Conservation (phyloP, 441 rosid species). For the Rhodomyrtus psidioides region DNA sequence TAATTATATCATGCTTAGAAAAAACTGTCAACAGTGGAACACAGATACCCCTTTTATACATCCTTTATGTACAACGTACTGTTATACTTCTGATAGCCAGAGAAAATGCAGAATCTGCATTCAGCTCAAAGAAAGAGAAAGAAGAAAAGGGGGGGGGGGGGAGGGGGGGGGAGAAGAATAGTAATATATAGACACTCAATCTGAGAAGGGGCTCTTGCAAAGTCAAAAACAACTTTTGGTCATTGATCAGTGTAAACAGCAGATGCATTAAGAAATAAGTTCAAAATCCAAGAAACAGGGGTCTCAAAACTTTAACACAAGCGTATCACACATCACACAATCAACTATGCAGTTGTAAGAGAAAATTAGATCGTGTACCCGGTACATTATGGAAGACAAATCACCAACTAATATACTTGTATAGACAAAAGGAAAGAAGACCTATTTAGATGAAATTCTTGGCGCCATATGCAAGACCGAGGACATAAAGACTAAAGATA, state of each 20-base stretch:
- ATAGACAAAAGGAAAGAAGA: background rate
- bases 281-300: background rate
- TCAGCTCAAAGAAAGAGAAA: background rate
- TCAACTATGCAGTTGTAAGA: background rate
- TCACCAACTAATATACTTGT: background rate
- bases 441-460: background rate
- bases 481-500: background rate
- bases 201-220: background rate
- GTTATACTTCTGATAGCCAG: background rate
- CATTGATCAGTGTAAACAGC: background rate
- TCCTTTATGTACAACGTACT: background rate
- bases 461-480: background rate
- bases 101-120: background rate
- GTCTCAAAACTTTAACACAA: background rate
- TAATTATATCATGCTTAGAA: background rate
- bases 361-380: background rate
- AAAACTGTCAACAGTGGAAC: background rate
- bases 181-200: background rate
- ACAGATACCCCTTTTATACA: background rate
- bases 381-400: background rate
- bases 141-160: no score
- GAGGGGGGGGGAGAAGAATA: background rate
- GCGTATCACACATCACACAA: background rate
- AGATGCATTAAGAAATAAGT: background rate
- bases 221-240: background rate